These are phyloP conservation scores for Salix brachista DNA, from an alignment of 345 rosid species.

Conservation along the genomic window DNA sequence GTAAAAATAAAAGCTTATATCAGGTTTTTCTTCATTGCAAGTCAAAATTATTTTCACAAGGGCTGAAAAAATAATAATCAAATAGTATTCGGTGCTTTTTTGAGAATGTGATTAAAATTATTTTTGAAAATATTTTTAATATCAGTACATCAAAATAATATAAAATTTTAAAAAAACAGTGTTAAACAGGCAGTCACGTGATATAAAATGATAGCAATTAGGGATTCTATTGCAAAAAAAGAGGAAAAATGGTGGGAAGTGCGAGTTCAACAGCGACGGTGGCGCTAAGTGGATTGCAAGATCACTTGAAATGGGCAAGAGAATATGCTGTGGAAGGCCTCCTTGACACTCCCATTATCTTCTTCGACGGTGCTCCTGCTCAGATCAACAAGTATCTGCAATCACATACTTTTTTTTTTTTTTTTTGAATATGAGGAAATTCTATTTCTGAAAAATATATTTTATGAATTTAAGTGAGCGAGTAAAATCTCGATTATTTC, in stretches of 20 bases:
- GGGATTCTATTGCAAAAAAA: background rate
- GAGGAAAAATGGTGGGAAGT: conserved; percentile 16
- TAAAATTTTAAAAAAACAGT: no score
- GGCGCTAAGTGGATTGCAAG: conserved; percentile 58
- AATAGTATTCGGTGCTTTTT: no score
- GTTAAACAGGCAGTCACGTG: background rate
- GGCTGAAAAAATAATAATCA: no score
- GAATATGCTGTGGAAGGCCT: conserved; percentile 95
- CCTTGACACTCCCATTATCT: conserved; percentile 87
- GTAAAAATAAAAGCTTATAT: no score
- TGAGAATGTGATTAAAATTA: no score
- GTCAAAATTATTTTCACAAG: no score
- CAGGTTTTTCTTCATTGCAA: no score
- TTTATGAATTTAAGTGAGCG: no score
- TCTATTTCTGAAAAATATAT: no score
- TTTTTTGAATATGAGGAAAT: no score
- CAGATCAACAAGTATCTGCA: conserved; percentile 65
- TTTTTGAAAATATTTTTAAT: no score
- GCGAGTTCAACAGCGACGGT: conserved; percentile 3
- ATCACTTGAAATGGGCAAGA: conserved; percentile 91
- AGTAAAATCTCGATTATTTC: accelerated
- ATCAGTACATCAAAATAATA: accelerated
- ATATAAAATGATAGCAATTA: background rate
- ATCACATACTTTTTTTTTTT: no score
- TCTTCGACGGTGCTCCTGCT: conserved; percentile 88